These are phyloP conservation scores for Triadica sebifera DNA, from an alignment of 345 rosid species.

Conservation along the genomic window DNA sequence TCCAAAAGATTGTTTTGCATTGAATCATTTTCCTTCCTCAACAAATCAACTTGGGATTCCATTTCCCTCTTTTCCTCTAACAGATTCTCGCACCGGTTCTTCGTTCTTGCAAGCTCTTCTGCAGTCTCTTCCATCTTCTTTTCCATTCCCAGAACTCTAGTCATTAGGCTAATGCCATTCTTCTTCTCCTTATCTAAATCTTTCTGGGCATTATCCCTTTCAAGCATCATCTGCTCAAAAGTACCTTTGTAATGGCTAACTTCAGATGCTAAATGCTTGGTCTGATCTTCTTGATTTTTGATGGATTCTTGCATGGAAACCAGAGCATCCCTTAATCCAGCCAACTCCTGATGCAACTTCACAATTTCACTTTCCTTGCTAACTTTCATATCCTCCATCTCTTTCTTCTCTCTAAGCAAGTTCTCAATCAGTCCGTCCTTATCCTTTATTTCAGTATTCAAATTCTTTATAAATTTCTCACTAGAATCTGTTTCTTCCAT, in stretches of 20 bases:
- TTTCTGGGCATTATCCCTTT: conserved; percentile 43
- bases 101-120: conserved; percentile 34
- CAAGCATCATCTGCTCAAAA: conserved; percentile 23
- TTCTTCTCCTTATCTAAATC: conserved; percentile 44
- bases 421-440: conserved; percentile 35
- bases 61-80: conserved; percentile 32
- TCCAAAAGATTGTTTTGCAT: conserved; percentile 41
- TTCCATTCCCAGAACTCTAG: conserved; percentile 40
- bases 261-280: conserved; percentile 31
- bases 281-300: conserved; percentile 33
- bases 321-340: conserved; percentile 30
- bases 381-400: conserved; percentile 40
- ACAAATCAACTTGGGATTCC: conserved; percentile 25
- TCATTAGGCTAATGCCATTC: conserved; percentile 31
- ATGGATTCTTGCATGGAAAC: conserved; percentile 31
- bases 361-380: conserved; percentile 41
- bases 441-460: conserved; percentile 24
- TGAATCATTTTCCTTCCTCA: conserved; percentile 45
- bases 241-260: conserved; percentile 14
- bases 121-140: conserved; percentile 33
- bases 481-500: conserved; percentile 27
- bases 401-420: conserved; percentile 41
- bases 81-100: conserved; percentile 31
- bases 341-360: conserved; percentile 38
- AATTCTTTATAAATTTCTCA: conserved; percentile 23